phyloP scores from a whole-genome alignment of 345 rosid species.

The Toxicodendron radicans region DNA sequence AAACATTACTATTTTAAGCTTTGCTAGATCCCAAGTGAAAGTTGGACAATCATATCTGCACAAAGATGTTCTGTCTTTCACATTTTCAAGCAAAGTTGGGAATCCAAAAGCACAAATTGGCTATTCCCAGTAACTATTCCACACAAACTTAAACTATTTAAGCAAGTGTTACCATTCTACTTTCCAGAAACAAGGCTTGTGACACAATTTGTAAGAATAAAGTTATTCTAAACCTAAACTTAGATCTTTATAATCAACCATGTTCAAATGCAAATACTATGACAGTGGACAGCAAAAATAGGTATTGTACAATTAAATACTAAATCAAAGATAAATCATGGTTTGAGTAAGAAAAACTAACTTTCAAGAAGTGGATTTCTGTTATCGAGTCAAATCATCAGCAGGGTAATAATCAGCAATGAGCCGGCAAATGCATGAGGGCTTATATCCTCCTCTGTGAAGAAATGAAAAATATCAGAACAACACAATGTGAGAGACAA shows the following conservation, averaged over 20 bases:
- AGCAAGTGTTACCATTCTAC: too few species aligned
- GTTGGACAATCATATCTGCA: neutral
- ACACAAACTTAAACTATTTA: too few species aligned
- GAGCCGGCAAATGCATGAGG: constrained; percentile 54
- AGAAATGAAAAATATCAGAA: neutral
- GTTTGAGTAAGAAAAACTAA: neutral
- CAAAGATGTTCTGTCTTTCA: neutral
- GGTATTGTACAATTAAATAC: neutral
- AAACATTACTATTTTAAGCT: neutral
- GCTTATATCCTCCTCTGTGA: constrained; percentile 61
- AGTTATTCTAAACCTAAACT: too few species aligned
- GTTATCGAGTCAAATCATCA: constrained; percentile 36
- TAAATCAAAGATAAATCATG: neutral
- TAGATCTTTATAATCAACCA: too few species aligned
- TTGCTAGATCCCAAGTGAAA: neutral
- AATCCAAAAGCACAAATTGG: neutral
- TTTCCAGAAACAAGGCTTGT: too few species aligned
- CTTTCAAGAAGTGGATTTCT: neutral
- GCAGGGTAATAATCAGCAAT: constrained; percentile 61
- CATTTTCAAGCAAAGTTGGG: neutral
- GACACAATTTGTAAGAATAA: too few species aligned
- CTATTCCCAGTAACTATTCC: neutral
- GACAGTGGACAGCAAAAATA: too few species aligned
- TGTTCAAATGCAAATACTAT: too few species aligned
- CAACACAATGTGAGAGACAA: neutral